Conservation (phyloP, 495 filamentous ascomycete genomes). For the Lasiosphaeris hirsuta region DNA sequence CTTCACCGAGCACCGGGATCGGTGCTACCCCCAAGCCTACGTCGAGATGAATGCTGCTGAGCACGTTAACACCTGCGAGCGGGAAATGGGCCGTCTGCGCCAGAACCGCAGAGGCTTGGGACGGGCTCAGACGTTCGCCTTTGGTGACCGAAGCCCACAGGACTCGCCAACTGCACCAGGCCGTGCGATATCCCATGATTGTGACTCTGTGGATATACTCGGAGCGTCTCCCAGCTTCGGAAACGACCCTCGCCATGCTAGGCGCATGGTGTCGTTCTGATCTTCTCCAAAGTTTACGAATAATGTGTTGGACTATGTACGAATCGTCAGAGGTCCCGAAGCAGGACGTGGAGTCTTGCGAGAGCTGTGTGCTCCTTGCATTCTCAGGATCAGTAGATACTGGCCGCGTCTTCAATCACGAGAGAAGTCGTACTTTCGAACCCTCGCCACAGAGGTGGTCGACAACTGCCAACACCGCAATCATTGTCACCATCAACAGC, state of each 20-base stretch:
- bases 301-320: background rate
- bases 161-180: constrained; percentile 74
- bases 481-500: too few species aligned
- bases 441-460: background rate
- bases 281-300: constrained; percentile 3
- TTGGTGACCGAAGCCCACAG: constrained; percentile 62
- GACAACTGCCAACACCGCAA: constrained; percentile 5
- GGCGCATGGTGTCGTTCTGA: constrained; percentile 74
- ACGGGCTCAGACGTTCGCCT: constrained; percentile 91
- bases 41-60: constrained; percentile 91
- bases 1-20: constrained; percentile 68
- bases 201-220: constrained; percentile 50
- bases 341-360: too few species aligned
- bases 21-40: constrained; percentile 91
- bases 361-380: too few species aligned
- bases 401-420: too few species aligned
- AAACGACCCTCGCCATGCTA: constrained; percentile 52
- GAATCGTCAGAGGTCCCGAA: too few species aligned
- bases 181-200: constrained; percentile 41
- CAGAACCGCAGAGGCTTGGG: constrained; percentile 74
- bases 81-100: constrained; percentile 82
- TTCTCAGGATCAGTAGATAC: too few species aligned
- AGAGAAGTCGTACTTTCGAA: background rate
- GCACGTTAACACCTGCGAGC: constrained; percentile 87
- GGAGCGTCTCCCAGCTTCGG: constrained; percentile 50